These are phyloP conservation scores for Naganishia vaughanmartiniae DNA, from an alignment of 768 basidiomycete species.

Conservation along the genomic window DNA sequence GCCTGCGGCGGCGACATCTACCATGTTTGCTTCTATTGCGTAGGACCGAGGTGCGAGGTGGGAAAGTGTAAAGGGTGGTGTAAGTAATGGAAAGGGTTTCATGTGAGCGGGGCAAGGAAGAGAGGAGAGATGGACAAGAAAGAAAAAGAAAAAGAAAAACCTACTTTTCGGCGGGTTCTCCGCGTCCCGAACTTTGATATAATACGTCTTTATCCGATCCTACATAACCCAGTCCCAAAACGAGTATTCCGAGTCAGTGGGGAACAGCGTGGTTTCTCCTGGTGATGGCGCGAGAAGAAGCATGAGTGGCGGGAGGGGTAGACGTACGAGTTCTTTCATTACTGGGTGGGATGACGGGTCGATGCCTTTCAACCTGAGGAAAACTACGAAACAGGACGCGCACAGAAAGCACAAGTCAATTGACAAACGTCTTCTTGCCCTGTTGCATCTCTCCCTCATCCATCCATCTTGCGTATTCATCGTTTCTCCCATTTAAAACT, in stretches of 20 bases:
- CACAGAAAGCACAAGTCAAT: not conserved
- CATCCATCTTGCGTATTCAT: no score
- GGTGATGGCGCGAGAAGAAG: no score
- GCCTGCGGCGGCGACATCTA: constrained; percentile 42
- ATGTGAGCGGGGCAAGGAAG: no score
- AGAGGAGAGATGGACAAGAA: no score
- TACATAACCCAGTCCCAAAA: not conserved
- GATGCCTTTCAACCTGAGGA: constrained; percentile 47
- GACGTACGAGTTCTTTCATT: constrained; percentile 44
- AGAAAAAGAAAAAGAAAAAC: constrained; percentile 18
- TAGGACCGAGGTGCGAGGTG: not conserved
- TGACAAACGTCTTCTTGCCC: no score
- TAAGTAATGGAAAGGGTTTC: no score
- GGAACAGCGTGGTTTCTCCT: no score
- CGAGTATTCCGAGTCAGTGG: no score
- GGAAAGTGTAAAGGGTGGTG: not conserved
- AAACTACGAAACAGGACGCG: constrained; percentile 36
- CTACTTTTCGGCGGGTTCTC: constrained; percentile 45
- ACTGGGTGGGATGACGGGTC: constrained; percentile 50
- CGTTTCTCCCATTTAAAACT: no score
- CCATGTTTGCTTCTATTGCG: constrained; percentile 28
- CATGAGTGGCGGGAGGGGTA: not conserved
- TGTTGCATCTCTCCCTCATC: no score
- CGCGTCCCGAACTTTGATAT: constrained; percentile 43
- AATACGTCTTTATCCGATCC: constrained; percentile 50